phyloP scores from a whole-genome alignment of 2,329 filamentous ascomycete species.

The Calonectria montana region DNA sequence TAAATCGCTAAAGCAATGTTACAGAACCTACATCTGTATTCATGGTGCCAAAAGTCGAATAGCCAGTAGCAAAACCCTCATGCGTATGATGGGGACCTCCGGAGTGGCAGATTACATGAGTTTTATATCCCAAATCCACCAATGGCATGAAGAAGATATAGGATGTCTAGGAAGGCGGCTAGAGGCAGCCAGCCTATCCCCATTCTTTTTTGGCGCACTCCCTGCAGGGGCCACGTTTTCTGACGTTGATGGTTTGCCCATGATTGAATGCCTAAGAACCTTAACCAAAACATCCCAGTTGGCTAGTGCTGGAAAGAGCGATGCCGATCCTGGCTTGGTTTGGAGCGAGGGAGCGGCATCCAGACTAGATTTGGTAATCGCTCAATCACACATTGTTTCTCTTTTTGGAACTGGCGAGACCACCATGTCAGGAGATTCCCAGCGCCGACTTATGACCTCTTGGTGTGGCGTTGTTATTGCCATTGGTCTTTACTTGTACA shows the following conservation, averaged over 20 bases:
- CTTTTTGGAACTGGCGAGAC: conserved; percentile 9
- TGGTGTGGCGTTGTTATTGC: conserved; percentile 23
- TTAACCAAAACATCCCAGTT: conserved; percentile 20
- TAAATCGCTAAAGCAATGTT: background rate
- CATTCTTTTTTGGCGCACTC: conserved; percentile 32
- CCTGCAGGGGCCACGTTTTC: conserved; percentile 9
- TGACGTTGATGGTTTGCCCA: conserved; percentile 20
- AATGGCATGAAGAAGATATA: conserved; percentile 34
- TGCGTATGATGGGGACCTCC: conserved; percentile 18
- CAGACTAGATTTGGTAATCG: conserved; percentile 18
- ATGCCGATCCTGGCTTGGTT: conserved; percentile 33
- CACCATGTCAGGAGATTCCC: fast-evolving
- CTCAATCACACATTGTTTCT: conserved; percentile 32
- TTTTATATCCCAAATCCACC: conserved; percentile 27
- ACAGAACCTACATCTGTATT: conserved; percentile 31
- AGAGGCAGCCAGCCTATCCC: conserved; percentile 27
- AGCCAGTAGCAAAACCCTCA: conserved; percentile 20
- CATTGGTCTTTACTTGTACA: conserved; percentile 1
- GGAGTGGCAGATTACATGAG: conserved; percentile 20
- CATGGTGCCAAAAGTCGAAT: conserved; percentile 38
- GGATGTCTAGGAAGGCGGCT: conserved; percentile 30
- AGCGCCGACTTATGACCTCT: conserved; percentile 10
- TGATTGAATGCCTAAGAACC: conserved; percentile 31
- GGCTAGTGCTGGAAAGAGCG: background rate
- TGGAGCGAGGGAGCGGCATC: conserved; percentile 40